A percentile compares a stretch with the other conserved stretches of the same genome.
phyloP scores from a whole-genome alignment of 2,329 filamentous ascomycete species.

The Apiospora aurea region DNA sequence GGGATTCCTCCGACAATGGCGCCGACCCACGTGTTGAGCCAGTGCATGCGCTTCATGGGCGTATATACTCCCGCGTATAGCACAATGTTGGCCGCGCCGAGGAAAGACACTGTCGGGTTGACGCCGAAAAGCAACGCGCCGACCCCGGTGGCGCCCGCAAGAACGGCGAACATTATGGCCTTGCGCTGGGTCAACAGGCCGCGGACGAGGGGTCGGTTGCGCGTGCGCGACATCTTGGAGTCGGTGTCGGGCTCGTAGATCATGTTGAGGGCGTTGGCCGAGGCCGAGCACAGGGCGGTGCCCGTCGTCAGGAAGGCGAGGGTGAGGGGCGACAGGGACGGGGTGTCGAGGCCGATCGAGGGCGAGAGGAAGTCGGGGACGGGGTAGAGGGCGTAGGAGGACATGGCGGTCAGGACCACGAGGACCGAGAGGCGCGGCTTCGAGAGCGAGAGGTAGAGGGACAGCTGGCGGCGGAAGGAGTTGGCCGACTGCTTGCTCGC shows the following conservation, averaged over 20 bases:
- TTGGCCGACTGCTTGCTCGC: slow-evolving; percentile 57
- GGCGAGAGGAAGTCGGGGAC: slow-evolving; percentile 84
- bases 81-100: slow-evolving; percentile 84
- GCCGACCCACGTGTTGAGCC: slow-evolving; percentile 93
- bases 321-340: slow-evolving; percentile 88
- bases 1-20: slow-evolving; percentile 93
- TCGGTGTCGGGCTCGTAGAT: slow-evolving; percentile 91
- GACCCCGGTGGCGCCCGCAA: slow-evolving; percentile 73
- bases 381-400: slow-evolving; percentile 91
- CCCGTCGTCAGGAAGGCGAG: slow-evolving; percentile 90
- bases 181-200: slow-evolving; percentile 74
- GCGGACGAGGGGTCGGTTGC: slow-evolving; percentile 87
- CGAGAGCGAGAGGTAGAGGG: slow-evolving; percentile 87
- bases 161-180: slow-evolving; percentile 80
- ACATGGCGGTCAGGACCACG: slow-evolving; percentile 88
- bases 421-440: slow-evolving; percentile 94
- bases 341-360: slow-evolving; percentile 66
- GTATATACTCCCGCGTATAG: slow-evolving; percentile 95
- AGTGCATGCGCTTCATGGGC: slow-evolving; percentile 85
- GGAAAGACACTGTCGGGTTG: slow-evolving; percentile 88
- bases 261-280: slow-evolving; percentile 97
- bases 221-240: slow-evolving; percentile 90
- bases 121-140: slow-evolving; percentile 85
- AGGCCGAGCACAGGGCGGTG: slow-evolving; percentile 87
- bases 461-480: slow-evolving; percentile 70